These are phyloP conservation scores for Cadophora sp. DNA, from an alignment of 2,329 filamentous ascomycete species.

Conservation along the genomic window DNA sequence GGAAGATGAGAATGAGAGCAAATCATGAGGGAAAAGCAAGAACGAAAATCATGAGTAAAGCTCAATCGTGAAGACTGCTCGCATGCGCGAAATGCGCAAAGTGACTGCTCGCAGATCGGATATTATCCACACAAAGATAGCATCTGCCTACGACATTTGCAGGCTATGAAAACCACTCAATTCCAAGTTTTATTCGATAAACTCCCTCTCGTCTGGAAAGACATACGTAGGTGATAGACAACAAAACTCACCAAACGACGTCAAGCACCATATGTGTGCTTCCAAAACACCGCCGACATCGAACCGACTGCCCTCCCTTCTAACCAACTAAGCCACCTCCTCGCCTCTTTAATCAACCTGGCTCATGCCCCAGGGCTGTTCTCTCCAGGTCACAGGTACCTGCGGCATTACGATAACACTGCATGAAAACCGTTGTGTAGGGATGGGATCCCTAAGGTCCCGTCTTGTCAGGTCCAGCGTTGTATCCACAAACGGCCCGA, in stretches of 20 bases:
- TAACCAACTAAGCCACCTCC: neutral
- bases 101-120: too few species aligned
- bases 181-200: neutral
- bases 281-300: slow-evolving; percentile 7
- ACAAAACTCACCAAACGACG: neutral
- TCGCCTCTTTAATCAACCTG: slow-evolving; percentile 5
- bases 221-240: neutral
- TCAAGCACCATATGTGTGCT: neutral
- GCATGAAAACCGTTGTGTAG: neutral
- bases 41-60: too few species aligned
- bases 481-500: slow-evolving; percentile 16
- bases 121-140: neutral
- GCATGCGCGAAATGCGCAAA: too few species aligned
- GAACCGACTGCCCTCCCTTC: neutral
- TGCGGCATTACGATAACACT: neutral
- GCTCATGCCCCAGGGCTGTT: neutral
- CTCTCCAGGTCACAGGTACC: neutral
- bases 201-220: neutral
- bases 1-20: too few species aligned
- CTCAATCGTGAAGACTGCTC: too few species aligned
- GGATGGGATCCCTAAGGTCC: neutral
- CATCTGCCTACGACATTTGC: neutral
- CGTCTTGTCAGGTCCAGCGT: neutral
- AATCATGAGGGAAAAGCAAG: too few species aligned
- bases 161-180: neutral